A percentile compares a stretch with the other conserved stretches of the same genome.
Evolutionary conservation across 306 rosid genomes (phyloP).

Genomic region (Cucumis sativus): Cucumber_9930_V3 NC_026658.2:5177001-5177500

Average conservation of each 20-base stretch:
- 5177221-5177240: not conserved
- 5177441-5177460: not conserved
- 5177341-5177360: not conserved
- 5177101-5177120: slow-evolving; percentile 46
- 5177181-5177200: slow-evolving; percentile 8
- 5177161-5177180: not conserved
- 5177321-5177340: not conserved
- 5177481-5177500: not conserved
- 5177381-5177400: not conserved
- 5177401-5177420: not conserved
- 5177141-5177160: slow-evolving; percentile 66
- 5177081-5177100: slow-evolving; percentile 25
- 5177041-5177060: slow-evolving; percentile 78
- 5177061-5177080: slow-evolving; percentile 41
- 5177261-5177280: not conserved
- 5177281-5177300: not conserved
- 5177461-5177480: not conserved
- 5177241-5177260: not conserved
- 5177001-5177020: slow-evolving; percentile 51
- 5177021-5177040: slow-evolving; percentile 76
- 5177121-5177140: slow-evolving; percentile 48
- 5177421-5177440: not conserved
- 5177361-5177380: not conserved
- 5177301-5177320: not conserved
- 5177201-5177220: not conserved